Evolutionary conservation across 2,329 filamentous ascomycete species (phyloP).

Genomic region (Phyllosticta citribraziliensis): DNA sequence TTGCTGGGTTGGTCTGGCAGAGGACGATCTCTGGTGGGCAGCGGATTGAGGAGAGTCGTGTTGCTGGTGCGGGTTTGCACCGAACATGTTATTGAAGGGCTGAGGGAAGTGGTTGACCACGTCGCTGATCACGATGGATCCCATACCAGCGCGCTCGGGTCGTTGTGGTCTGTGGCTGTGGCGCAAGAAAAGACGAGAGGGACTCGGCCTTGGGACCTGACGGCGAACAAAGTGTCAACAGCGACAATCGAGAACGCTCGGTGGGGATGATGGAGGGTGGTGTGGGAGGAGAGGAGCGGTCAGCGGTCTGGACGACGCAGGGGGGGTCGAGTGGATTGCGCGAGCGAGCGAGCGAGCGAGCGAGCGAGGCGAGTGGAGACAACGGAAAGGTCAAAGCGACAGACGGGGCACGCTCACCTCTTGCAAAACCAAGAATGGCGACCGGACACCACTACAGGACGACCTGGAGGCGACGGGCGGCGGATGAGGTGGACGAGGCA

Average conservation of each 20-base stretch:
- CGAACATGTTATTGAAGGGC: slow-evolving; percentile 59
- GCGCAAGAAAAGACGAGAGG: neutral
- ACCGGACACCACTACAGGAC: neutral
- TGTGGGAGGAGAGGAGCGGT: slow-evolving; percentile 9
- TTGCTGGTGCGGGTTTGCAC: slow-evolving; percentile 34
- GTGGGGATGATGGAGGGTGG: slow-evolving; percentile 5
- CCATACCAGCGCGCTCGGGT: slow-evolving; percentile 41
- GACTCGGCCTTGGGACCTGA: neutral
- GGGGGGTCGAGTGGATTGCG: slow-evolving; percentile 8
- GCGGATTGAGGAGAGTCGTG: slow-evolving; percentile 24
- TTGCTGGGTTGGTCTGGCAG: slow-evolving; percentile 22
- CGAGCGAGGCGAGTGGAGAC: neutral
- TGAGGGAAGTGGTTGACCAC: slow-evolving; percentile 62
- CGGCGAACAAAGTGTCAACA: slow-evolving; percentile 3
- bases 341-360: neutral
- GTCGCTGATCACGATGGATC: slow-evolving; percentile 55
- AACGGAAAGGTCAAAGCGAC: neutral
- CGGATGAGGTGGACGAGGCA: neutral
- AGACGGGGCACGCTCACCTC: neutral
- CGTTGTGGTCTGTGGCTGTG: neutral
- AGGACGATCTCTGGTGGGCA: slow-evolving; percentile 23
- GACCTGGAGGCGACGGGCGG: neutral
- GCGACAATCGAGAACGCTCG: neutral
- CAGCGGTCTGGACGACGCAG: slow-evolving; percentile 9
- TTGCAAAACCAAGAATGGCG: neutral